Evolutionary conservation across 306 rosid genomes (phyloP).

Genomic region (Spatholobus suberectus): DNA sequence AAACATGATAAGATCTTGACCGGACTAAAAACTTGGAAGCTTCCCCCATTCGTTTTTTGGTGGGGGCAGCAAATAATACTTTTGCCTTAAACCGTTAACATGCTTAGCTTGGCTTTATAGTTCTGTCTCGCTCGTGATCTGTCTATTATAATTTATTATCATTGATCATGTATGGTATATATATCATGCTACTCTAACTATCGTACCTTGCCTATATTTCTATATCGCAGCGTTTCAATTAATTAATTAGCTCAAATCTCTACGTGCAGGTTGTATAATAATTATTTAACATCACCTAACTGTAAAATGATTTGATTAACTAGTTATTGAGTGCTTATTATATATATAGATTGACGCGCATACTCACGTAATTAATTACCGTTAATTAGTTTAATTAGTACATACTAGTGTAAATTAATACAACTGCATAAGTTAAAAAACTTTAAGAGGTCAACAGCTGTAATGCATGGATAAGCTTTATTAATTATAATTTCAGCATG

Average conservation of each 20-base stretch:
- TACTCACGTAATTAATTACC: conserved; percentile 33
- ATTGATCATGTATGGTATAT: background rate
- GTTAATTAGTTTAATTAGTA: background rate
- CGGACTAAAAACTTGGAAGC: background rate
- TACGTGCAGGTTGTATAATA: background rate
- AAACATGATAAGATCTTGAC: background rate
- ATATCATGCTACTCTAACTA: background rate
- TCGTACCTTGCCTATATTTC: background rate
- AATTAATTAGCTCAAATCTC: background rate
- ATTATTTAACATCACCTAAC: background rate
- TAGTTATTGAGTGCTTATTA: background rate
- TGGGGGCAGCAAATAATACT: background rate
- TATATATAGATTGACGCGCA: conserved; percentile 34
- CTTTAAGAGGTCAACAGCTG: conserved; percentile 53
- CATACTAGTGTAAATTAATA: background rate
- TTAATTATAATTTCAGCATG: background rate
- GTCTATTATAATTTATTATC: background rate
- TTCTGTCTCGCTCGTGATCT: background rate
- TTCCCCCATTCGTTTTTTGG: background rate
- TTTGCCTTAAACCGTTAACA: background rate
- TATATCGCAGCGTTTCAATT: background rate
- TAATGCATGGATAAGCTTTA: conserved; percentile 46
- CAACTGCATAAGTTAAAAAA: conserved; percentile 26
- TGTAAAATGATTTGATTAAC: conserved; percentile 21
- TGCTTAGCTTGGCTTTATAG: background rate